phyloP scores from a whole-genome alignment of 768 basidiomycete species.

The Brasilioporus rufonigricans region DNA sequence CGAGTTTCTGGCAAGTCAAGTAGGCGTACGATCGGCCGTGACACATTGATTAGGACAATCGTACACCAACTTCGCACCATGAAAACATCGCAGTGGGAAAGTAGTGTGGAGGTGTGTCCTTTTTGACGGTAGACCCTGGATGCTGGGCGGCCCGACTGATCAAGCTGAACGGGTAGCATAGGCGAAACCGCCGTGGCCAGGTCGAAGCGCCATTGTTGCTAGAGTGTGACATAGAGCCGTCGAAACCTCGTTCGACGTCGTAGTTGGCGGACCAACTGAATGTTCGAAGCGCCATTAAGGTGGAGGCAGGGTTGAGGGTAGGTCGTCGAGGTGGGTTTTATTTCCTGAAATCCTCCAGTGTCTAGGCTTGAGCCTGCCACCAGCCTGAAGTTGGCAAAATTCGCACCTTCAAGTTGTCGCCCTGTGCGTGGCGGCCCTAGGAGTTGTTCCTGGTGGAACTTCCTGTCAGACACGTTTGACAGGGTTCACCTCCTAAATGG shows the following conservation, averaged over 20 bases:
- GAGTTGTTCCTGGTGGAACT: background rate
- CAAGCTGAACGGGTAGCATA: background rate
- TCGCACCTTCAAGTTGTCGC: background rate
- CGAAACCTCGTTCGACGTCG: background rate
- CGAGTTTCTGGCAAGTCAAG: background rate
- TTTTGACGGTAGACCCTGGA: background rate
- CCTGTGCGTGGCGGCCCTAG: background rate
- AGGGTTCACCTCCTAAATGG: background rate
- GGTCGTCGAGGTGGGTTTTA: background rate
- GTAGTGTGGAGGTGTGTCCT: background rate
- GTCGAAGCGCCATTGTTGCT: background rate
- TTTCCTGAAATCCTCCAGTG: background rate
- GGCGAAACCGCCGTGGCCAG: background rate
- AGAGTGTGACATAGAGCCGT: background rate
- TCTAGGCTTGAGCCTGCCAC: background rate
- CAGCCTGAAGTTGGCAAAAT: too few relatives aligned
- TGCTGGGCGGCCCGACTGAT: too few relatives aligned
- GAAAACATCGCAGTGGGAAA: background rate
- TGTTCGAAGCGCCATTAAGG: background rate
- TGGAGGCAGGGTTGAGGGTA: slow-evolving; percentile 2
- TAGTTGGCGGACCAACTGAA: background rate
- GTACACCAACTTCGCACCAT: background rate
- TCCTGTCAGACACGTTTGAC: background rate
- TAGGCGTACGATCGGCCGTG: background rate
- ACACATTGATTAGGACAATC: background rate